Evolutionary conservation across 257 asterid genomes (phyloP), one percentile per base, ranked within the genome.

Genomic region (Solanum boliviense): DNA sequence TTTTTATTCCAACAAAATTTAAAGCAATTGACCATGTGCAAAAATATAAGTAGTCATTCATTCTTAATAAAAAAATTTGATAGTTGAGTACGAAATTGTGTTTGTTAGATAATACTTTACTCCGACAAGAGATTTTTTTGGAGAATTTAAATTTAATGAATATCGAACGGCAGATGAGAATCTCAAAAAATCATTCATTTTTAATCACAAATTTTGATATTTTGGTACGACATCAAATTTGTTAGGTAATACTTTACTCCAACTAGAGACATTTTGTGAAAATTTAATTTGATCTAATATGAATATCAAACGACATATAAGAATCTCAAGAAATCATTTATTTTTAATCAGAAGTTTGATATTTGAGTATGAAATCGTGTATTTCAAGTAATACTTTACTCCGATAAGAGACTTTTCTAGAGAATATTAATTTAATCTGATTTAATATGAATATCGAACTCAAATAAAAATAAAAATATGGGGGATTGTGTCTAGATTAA

Each of bases 151-250:
- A 41, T 41, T 41, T 41, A 41, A 41, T 16, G 62, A 56, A 18
- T 18, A 56, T 56, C 10, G 0, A 18, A 18, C 0, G 0, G 0
- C 0, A 7, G 0, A 56, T 56, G 18, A 18, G 3, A 52, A 0
- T 52, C 0, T 52, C 9, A 18, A 52, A 46, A 52, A 56, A 56
- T 18, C 1, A 56, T 16, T 2, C 1, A 56, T 18, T 56, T 5
- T 56, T 56, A 56, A 56, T 56, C 9, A 56, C 0, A 56, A 18
- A 0, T 56, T 20, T 16, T 1, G 62, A 18, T 56, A 56, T 56
- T 56, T 16, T 0, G 9, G 0, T 52, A 52, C 7, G 8, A 52
- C 7, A 6, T 7, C 1, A 7, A 0, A 1, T 56, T 56, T 56
- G n/a, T 20, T 2, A 56, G n/a, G 65, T 56, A 56, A 56, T 56